phyloP scores from a whole-genome alignment of 2,329 filamentous ascomycete genomes.

The Pseudogymnoascus sp. region DNA sequence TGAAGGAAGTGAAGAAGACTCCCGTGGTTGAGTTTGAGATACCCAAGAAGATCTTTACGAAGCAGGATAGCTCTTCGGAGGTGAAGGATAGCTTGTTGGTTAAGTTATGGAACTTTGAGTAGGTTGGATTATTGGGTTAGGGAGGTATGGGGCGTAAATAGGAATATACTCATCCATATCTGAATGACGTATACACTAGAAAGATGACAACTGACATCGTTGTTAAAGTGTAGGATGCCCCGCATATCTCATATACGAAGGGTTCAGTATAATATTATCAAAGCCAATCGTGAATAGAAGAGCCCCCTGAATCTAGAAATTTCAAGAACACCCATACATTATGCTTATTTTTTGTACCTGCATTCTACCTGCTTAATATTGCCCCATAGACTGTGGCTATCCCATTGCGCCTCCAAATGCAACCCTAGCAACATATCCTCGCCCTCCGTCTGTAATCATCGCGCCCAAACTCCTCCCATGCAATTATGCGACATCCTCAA shows the following conservation, averaged over 20 bases:
- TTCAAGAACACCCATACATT: conserved; percentile 9
- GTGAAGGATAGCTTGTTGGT: conserved; percentile 48
- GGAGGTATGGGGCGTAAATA: neutral
- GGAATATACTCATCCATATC: neutral
- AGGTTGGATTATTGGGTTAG: neutral
- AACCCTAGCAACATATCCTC: neutral
- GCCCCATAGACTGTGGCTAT: neutral
- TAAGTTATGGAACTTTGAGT: conserved; percentile 51
- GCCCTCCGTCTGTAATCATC: conserved; percentile 5
- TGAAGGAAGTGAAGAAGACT: conserved; percentile 73
- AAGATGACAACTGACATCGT: neutral
- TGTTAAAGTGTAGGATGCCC: neutral
- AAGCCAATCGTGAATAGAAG: neutral
- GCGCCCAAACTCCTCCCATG: conserved; percentile 14
- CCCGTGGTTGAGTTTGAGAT: conserved; percentile 93
- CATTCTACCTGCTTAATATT: neutral
- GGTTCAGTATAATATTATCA: neutral
- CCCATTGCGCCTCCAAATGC: conserved; percentile 4
- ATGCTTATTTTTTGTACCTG: conserved; percentile 5
- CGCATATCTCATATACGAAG: neutral
- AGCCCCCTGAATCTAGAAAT: conserved; percentile 12
- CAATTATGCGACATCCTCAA: conserved; percentile 57
- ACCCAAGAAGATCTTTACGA: conserved; percentile 40
- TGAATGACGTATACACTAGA: neutral
- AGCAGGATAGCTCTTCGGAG: conserved; percentile 34